These are phyloP conservation scores for Sanghuangporus baumii DNA, from an alignment of 1,284 basidiomycete species.

Conservation along the genomic window DNA sequence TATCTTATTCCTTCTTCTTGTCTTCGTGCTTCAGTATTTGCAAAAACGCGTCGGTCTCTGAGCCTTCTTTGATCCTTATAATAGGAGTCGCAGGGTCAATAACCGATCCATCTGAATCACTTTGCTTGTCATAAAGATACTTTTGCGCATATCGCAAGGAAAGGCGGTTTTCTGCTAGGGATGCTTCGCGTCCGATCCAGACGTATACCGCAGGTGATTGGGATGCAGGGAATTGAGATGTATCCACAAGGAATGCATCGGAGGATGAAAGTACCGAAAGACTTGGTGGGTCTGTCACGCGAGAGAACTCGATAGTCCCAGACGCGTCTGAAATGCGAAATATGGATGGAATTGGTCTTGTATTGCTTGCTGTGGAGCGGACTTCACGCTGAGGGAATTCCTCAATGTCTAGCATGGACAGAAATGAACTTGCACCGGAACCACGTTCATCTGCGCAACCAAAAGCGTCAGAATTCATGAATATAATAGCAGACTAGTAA, in stretches of 20 bases:
- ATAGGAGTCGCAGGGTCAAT: slow-evolving; percentile 35
- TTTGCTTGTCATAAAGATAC: slow-evolving; percentile 39
- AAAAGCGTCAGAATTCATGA: not conserved
- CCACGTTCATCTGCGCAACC: not conserved
- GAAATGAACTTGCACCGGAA: slow-evolving; percentile 32
- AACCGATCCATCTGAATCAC: slow-evolving; percentile 18
- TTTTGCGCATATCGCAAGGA: slow-evolving; percentile 49
- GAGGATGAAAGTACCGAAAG: slow-evolving; percentile 34
- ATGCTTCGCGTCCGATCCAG: slow-evolving; percentile 50
- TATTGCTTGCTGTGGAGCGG: slow-evolving; percentile 2
- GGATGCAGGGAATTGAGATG: slow-evolving; percentile 36
- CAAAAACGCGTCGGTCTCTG: slow-evolving; percentile 41
- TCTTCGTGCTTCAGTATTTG: slow-evolving; percentile 17
- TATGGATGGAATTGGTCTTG: slow-evolving; percentile 26
- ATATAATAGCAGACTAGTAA: not conserved
- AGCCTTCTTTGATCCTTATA: slow-evolving; percentile 46
- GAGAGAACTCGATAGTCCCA: slow-evolving; percentile 34
- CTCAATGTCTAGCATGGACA: slow-evolving; percentile 36
- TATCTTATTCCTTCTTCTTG: no score
- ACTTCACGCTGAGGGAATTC: slow-evolving; percentile 22
- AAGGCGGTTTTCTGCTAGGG: slow-evolving; percentile 42
- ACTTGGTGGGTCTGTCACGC: slow-evolving; percentile 27
- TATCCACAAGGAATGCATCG: slow-evolving; percentile 35
- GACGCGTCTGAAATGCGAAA: slow-evolving; percentile 45
- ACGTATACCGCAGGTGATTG: slow-evolving; percentile 42